Percentiles rank a stretch among this genome's conserved stretches.
These are phyloP conservation scores for Paxillus ammoniavirescens DNA, from an alignment of 768 basidiomycete genomes.

Conservation along the genomic window DNA sequence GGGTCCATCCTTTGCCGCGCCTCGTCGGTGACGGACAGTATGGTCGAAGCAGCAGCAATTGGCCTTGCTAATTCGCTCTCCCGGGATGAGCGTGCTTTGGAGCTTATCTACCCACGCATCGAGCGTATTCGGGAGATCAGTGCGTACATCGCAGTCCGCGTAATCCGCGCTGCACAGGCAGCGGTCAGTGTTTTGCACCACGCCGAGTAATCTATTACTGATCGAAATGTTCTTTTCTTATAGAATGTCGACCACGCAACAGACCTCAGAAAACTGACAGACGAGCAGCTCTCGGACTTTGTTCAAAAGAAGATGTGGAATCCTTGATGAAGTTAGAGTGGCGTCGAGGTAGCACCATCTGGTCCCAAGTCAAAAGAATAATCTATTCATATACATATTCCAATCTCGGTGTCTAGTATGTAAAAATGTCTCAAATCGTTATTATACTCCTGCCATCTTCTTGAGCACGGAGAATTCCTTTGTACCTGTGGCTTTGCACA, in stretches of 20 bases:
- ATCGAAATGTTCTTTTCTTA: not conserved
- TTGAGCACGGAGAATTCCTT: conserved; percentile 68
- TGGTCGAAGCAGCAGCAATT: conserved; percentile 87
- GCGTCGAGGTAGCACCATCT: not conserved
- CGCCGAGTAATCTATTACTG: conserved; percentile 14
- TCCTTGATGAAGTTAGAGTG: conserved; percentile 34
- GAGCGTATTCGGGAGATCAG: conserved; percentile 87
- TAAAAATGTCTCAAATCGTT: not conserved
- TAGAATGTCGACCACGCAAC: conserved; percentile 55
- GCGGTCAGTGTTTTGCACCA: conserved; percentile 46
- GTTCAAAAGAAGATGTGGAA: conserved; percentile 74
- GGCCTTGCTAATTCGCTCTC: conserved; percentile 77
- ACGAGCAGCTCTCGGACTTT: conserved; percentile 51
- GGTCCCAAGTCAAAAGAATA: not conserved
- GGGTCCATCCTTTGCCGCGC: conserved; percentile 73
- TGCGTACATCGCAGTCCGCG: conserved; percentile 64
- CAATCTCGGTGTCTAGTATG: conserved; percentile 1
- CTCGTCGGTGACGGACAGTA: conserved; percentile 70
- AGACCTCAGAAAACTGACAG: conserved; percentile 55
- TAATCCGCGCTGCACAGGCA: conserved; percentile 79
- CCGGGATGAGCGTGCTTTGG: conserved; percentile 59
- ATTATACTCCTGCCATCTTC: conserved; percentile 52
- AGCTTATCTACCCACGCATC: conserved; percentile 80
- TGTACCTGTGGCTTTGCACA: conserved; percentile 75
- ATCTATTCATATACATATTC: not conserved